Evolutionary conservation across 2,329 filamentous ascomycete species (phyloP), one percentile per base, ranked within the genome.

Genomic region (Xylariomycetidae sp.): DNA sequence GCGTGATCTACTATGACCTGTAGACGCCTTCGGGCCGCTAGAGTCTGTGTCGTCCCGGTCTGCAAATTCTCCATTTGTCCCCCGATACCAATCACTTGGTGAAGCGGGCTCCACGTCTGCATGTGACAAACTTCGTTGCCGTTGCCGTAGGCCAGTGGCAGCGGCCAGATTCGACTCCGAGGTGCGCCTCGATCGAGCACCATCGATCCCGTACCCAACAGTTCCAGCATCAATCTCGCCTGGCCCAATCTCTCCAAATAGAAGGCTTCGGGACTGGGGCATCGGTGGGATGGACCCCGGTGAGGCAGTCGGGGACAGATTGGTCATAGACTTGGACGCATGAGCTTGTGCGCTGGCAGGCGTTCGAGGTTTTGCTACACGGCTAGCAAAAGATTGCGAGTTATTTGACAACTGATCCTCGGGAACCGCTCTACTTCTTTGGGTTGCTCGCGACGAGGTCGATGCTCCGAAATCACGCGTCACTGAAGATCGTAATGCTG

Each of bases 221-320:
- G 70, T 63, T 14, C 66, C 58, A 16, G 67, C 53, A 45, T 74
- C 67, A 48, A 67, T 68, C 45, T 77, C 69, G 23, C 77, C 67
- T n/a, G 77, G 71, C 17, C 79, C 63, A 45, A 89, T 73, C 58
- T 89, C 86, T 23, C 85, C 85, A 62, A 90, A 90, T 14, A 89
- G 63, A 22, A 85, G 74, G 41, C 71, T 71, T 34, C 69, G 46
- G 32, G 48, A 48, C 41, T 57, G 54, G 45, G 54, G 63, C 51
- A 45, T 31, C 8, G 49, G 44, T n/a, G 52, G 44, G 16, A 45
- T 27, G 6, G 50, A 39, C 39, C 38, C 42, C 16, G 52, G 48
- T 30, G 60, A 49, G 15, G 38, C 34, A 28, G 42, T 45, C 16
- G 60, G 61, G 17, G 63, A 57, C 19, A 68, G 57, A 38, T 62